Evolutionary conservation across 768 basidiomycete genomes (phyloP).

Genomic region (Mycena polygramma): DNA sequence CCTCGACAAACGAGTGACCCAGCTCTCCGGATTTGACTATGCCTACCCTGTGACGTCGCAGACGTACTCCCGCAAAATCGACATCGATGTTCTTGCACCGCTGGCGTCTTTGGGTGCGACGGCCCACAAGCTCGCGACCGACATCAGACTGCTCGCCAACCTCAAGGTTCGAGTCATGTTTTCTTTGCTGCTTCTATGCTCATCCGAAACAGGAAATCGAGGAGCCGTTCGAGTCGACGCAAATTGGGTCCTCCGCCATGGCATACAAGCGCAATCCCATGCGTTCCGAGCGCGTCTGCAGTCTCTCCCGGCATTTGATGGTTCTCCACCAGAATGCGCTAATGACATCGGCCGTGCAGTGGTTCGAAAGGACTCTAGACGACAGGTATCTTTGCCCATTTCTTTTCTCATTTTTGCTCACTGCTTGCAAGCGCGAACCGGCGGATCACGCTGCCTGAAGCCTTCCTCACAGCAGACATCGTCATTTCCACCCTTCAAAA

Average conservation of each 20-base stretch:
- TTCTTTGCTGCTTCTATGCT: neutral
- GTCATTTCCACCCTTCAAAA: slow-evolving; percentile 96
- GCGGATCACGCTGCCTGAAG: slow-evolving; percentile 95
- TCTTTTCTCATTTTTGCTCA: slow-evolving; percentile 4
- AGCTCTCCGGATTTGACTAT: slow-evolving; percentile 92
- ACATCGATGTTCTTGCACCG: slow-evolving; percentile 91
- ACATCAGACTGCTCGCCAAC: slow-evolving; percentile 93
- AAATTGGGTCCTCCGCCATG: slow-evolving; percentile 98
- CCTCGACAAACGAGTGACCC: slow-evolving; percentile 90
- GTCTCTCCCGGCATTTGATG: slow-evolving; percentile 96
- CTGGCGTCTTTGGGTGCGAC: slow-evolving; percentile 93
- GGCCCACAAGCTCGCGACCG: slow-evolving; percentile 98
- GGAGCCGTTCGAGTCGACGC: slow-evolving; percentile 98
- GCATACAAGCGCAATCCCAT: slow-evolving; percentile 99
- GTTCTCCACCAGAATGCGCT: slow-evolving; percentile 95
- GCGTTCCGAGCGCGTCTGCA: slow-evolving; percentile 98
- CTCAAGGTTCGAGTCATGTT: slow-evolving; percentile 70
- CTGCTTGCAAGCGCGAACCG: slow-evolving; percentile 84
- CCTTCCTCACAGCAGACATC: slow-evolving; percentile 97
- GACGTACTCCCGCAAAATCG: slow-evolving; percentile 98
- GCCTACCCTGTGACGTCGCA: slow-evolving; percentile 99
- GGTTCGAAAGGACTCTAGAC: slow-evolving; percentile 98
- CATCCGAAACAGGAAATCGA: slow-evolving; percentile 81
- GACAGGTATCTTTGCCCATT: slow-evolving; percentile 71
- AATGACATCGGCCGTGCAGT: slow-evolving; percentile 95